These are phyloP conservation scores for Piromyces sp. DNA, from an alignment of 192 early-diverging fungal genomes.

Conservation along the genomic window DNA sequence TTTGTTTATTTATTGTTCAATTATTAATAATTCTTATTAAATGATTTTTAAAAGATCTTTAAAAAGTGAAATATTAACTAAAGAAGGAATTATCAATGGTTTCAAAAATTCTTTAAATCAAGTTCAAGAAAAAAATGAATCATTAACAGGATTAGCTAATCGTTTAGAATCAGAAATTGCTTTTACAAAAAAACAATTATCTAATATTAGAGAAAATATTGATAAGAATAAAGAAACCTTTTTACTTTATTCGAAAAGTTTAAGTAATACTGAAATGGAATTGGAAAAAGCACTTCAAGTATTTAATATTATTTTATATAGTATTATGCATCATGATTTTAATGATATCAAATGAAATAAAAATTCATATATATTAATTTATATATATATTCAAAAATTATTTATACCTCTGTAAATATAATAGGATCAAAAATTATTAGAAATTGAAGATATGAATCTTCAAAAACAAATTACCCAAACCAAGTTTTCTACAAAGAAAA, in stretches of 20 bases:
- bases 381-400: no score
- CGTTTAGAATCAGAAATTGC: conserved; percentile 30
- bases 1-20: no score
- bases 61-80: conserved; percentile 21
- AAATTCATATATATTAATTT: no score
- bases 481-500: conserved; percentile 7
- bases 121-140: conserved; percentile 31
- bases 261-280: conserved; percentile 30
- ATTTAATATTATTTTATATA: background rate
- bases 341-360: background rate
- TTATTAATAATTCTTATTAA: conserved; percentile 10
- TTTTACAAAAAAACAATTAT: conserved; percentile 26
- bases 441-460: conserved; percentile 23
- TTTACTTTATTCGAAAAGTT: conserved; percentile 19
- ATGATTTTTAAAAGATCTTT: conserved; percentile 13
- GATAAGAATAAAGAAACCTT: conserved; percentile 28
- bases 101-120: conserved; percentile 19
- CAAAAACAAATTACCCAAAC: conserved; percentile 19
- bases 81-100: conserved; percentile 25
- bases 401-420: no score
- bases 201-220: conserved; percentile 15
- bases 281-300: conserved; percentile 19
- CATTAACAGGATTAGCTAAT: conserved; percentile 23
- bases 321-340: background rate
- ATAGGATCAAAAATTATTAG: conserved; percentile 26